Evolutionary conservation across 805 yeast species (phyloP).

Genomic region (Saturnispora hagleri): DNA sequence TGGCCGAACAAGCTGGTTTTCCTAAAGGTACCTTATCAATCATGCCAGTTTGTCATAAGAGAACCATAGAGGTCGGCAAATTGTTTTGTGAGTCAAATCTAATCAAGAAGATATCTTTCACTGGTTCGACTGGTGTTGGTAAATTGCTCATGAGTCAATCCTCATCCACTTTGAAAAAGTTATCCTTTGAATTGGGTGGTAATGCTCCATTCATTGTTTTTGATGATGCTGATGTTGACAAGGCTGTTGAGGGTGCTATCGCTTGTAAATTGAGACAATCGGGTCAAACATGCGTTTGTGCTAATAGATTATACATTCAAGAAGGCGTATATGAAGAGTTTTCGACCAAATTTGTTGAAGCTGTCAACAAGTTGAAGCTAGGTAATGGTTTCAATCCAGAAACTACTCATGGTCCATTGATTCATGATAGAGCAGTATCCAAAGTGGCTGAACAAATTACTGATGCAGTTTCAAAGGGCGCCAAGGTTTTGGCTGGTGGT

Average conservation of each 20-base stretch:
- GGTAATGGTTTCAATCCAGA: slow-evolving; percentile 81
- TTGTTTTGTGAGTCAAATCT: slow-evolving; percentile 53
- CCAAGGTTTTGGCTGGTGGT: slow-evolving; percentile 66
- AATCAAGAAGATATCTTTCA: slow-evolving; percentile 58
- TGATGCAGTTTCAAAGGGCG: slow-evolving; percentile 77
- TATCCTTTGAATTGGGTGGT: slow-evolving; percentile 93
- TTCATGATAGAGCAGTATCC: slow-evolving; percentile 68
- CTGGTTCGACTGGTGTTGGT: slow-evolving; percentile 69
- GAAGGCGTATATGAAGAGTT: slow-evolving; percentile 75
- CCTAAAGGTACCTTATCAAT: slow-evolving; percentile 60
- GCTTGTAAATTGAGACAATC: slow-evolving; percentile 86
- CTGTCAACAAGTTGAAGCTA: slow-evolving; percentile 46
- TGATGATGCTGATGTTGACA: slow-evolving; percentile 72
- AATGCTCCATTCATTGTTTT: slow-evolving; percentile 88
- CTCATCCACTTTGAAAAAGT: slow-evolving; percentile 78
- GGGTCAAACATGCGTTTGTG: slow-evolving; percentile 95
- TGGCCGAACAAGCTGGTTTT: slow-evolving; percentile 48
- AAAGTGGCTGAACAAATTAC: slow-evolving; percentile 72
- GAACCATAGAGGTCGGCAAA: slow-evolving; percentile 51
- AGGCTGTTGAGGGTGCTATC: slow-evolving; percentile 66
- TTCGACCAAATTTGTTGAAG: slow-evolving; percentile 45
- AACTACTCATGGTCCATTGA: slow-evolving; percentile 87
- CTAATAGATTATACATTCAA: slow-evolving; percentile 85
- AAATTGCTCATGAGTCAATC: slow-evolving; percentile 79
- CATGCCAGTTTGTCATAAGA: slow-evolving; percentile 59